phyloP scores from a whole-genome alignment of 1,284 basidiomycete species.

The Heimioporus retisporus region DNA sequence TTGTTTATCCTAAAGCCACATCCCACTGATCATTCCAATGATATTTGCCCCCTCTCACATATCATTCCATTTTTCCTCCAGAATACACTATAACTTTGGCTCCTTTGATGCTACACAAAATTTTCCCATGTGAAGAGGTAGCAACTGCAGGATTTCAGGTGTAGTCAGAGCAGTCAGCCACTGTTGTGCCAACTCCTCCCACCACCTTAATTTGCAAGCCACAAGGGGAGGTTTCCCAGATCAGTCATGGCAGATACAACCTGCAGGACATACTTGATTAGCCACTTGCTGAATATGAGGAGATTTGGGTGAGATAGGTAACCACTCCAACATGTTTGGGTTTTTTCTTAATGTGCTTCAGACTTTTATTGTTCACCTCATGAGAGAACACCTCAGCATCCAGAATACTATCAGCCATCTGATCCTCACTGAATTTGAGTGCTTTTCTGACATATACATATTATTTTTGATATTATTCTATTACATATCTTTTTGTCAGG shows the following conservation, averaged over 20 bases:
- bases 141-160: background rate
- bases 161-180: background rate
- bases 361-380: slow-evolving; percentile 11
- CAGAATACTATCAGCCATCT: background rate
- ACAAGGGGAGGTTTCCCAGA: slow-evolving; percentile 13
- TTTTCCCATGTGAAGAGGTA: slow-evolving; percentile 7
- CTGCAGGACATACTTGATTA: slow-evolving; percentile 20
- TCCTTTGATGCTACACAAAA: slow-evolving; percentile 7
- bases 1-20: background rate
- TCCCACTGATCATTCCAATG: background rate
- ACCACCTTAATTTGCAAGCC: slow-evolving; percentile 17
- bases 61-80: slow-evolving; percentile 4
- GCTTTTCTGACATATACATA: too few species aligned
- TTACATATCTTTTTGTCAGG: too few species aligned
- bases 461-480: too few species aligned
- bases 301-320: slow-evolving; percentile 14
- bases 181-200: background rate
- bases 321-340: background rate
- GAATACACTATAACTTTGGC: background rate
- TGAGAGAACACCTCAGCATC: slow-evolving; percentile 10
- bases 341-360: background rate
- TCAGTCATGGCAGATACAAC: slow-evolving; percentile 22
- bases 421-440: too few species aligned
- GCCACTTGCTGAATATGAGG: slow-evolving; percentile 17
- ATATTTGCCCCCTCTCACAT: slow-evolving; percentile 10